Conservation (phyloP, 306 rosid species). For the Sesbania bispinosa region DNA sequence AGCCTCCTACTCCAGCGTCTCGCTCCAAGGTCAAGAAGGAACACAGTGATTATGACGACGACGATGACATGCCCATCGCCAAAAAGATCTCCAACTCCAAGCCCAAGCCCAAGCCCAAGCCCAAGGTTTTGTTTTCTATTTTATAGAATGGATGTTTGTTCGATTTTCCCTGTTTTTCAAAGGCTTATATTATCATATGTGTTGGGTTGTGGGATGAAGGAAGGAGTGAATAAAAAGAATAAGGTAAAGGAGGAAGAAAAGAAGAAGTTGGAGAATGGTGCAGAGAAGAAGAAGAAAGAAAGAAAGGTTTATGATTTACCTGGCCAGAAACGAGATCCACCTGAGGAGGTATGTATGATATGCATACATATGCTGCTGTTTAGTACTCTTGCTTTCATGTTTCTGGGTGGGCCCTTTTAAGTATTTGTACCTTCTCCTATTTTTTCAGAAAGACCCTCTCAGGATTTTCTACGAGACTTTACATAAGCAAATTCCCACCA, state of each 20-base stretch:
- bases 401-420: background rate
- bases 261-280: slow-evolving; percentile 5
- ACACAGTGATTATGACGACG: slow-evolving; percentile 23
- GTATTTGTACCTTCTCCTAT: background rate
- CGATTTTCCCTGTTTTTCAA: too few relatives aligned
- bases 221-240: slow-evolving; percentile 48
- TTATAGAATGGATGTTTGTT: too few relatives aligned
- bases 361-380: too few relatives aligned
- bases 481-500: slow-evolving; percentile 47
- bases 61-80: slow-evolving; percentile 28
- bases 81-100: slow-evolving; percentile 21
- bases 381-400: background rate
- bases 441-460: slow-evolving; percentile 74
- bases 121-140: too few relatives aligned
- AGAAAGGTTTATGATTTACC: slow-evolving; percentile 77
- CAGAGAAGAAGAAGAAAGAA: slow-evolving; percentile 44
- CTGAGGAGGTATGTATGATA: slow-evolving; percentile 84
- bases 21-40: too few relatives aligned
- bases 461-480: slow-evolving; percentile 76
- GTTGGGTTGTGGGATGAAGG: slow-evolving; percentile 8
- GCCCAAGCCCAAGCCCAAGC: too few relatives aligned
- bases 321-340: slow-evolving; percentile 91
- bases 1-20: too few relatives aligned
- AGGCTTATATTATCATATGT: too few relatives aligned
- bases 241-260: slow-evolving; percentile 27